Evolutionary conservation across 768 basidiomycete species (phyloP).

Genomic region (Dictyophora rubrovolvata): DNA sequence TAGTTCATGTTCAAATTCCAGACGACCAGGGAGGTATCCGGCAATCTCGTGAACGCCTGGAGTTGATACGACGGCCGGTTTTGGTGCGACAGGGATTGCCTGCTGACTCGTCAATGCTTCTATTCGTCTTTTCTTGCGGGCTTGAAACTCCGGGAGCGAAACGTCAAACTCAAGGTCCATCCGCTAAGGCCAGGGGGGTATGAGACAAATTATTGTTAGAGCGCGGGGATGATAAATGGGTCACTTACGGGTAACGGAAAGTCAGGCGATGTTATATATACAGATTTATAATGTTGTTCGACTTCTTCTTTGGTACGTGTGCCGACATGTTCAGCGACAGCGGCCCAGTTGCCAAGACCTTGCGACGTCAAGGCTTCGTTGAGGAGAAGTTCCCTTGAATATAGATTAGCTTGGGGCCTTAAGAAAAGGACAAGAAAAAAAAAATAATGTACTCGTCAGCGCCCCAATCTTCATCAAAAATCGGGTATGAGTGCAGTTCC

Average conservation of each 20-base stretch:
- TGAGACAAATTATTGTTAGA: neutral
- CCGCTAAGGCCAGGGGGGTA: slow-evolving; percentile 14
- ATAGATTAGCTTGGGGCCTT: slow-evolving; percentile 8
- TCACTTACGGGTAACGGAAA: slow-evolving; percentile 74
- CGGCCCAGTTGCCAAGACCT: slow-evolving; percentile 94
- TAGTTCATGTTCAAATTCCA: slow-evolving; percentile 96
- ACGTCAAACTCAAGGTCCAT: slow-evolving; percentile 58
- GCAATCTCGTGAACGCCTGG: slow-evolving; percentile 89
- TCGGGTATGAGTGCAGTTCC: slow-evolving; percentile 96
- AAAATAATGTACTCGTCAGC: slow-evolving; percentile 75
- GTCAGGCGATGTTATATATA: slow-evolving; percentile 67
- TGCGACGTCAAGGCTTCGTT: slow-evolving; percentile 80
- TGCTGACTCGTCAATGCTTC: slow-evolving; percentile 58
- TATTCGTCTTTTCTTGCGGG: slow-evolving; percentile 81
- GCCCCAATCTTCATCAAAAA: slow-evolving; percentile 92
- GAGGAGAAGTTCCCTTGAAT: slow-evolving; percentile 72
- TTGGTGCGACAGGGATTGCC: slow-evolving; percentile 42
- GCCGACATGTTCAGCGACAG: slow-evolving; percentile 90
- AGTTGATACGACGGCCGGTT: slow-evolving; percentile 74
- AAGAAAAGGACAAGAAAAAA: neutral
- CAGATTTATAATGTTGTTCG: slow-evolving; percentile 73
- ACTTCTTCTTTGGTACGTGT: slow-evolving; percentile 91
- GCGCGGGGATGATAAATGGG: neutral
- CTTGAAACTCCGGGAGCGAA: slow-evolving; percentile 76
- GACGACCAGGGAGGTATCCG: slow-evolving; percentile 88